Evolutionary conservation across 345 rosid species (phyloP).

Genomic region (Ceriops zippeliana): DNA sequence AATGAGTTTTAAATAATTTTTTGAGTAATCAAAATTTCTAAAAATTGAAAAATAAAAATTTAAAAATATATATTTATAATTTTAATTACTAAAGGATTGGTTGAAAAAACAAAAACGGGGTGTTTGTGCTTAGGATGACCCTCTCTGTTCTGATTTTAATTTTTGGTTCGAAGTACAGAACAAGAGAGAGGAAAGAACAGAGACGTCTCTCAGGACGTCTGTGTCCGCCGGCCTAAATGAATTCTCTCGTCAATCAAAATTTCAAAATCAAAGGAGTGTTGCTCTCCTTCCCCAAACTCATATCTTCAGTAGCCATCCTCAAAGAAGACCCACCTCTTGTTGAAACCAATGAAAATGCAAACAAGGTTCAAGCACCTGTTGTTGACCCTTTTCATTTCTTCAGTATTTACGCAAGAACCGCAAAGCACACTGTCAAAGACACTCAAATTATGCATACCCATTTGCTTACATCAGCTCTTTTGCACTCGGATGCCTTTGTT

Average conservation of each 20-base stretch:
- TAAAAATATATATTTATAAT: too few species aligned
- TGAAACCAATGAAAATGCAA: conserved; percentile 13
- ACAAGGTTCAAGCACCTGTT: conserved; percentile 13
- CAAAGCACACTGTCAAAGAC: conserved; percentile 24
- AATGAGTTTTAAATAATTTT: too few species aligned
- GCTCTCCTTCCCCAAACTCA: conserved; percentile 13
- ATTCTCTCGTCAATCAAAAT: conserved; percentile 25
- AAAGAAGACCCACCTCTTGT: conserved; percentile 16
- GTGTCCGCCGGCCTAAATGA: conserved; percentile 27
- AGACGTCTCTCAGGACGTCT: background rate
- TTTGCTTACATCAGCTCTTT: conserved; percentile 34
- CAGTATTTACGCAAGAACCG: conserved; percentile 32
- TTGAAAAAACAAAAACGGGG: too few species aligned
- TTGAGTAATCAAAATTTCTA: too few species aligned
- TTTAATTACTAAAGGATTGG: too few species aligned
- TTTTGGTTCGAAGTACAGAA: too few species aligned
- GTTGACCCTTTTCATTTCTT: conserved; percentile 40
- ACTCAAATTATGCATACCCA: conserved; percentile 43
- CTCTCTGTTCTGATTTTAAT: too few species aligned
- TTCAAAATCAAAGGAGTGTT: conserved; percentile 21
- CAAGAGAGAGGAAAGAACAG: too few species aligned
- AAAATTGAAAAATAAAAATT: too few species aligned
- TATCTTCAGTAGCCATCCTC: conserved; percentile 31
- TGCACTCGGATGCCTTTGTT: conserved; percentile 34
- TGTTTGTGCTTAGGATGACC: too few species aligned